A percentile compares a stretch with the other conserved stretches of the same genome.
These are phyloP conservation scores for Solanum infundibuliforme DNA, from an alignment of 257 asterid species.

Conservation along the genomic window DNA sequence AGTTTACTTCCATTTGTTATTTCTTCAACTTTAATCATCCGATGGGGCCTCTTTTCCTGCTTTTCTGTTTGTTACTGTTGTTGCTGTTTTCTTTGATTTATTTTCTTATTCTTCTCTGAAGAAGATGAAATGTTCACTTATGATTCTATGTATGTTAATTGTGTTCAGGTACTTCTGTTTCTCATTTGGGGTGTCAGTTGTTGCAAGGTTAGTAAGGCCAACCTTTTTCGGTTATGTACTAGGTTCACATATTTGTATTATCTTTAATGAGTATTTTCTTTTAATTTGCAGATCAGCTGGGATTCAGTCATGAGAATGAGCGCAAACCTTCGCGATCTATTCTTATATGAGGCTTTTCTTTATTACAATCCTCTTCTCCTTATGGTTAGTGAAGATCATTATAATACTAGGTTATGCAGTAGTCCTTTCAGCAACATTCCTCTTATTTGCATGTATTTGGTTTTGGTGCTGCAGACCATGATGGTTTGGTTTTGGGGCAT, in stretches of 20 bases:
- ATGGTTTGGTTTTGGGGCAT: conserved; percentile 97
- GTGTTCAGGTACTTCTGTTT: conserved; percentile 69
- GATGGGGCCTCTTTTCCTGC: neutral
- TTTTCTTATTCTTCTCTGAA: neutral
- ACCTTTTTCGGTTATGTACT: neutral
- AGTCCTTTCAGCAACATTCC: neutral
- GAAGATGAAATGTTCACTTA: neutral
- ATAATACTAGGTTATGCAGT: neutral
- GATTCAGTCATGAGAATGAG: conserved; percentile 99
- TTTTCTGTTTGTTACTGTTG: neutral
- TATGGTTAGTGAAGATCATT: conserved; percentile 60
- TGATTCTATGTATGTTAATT: neutral
- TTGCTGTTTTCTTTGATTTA: neutral
- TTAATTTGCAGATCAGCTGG: conserved; percentile 79
- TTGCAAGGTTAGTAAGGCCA: conserved; percentile 68
- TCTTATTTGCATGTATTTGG: conserved; percentile 10
- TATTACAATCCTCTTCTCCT: conserved; percentile 96
- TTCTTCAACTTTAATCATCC: neutral
- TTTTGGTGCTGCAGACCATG: conserved; percentile 63
- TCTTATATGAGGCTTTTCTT: conserved; percentile 93
- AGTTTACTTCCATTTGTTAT: neutral
- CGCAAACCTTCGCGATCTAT: conserved; percentile 76
- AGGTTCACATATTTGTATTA: neutral
- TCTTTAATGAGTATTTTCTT: conserved; percentile 1
- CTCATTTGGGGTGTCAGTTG: conserved; percentile 74